Evolutionary conservation across 768 basidiomycete species (phyloP).

Genomic region (Astraeus odoratus): DNA sequence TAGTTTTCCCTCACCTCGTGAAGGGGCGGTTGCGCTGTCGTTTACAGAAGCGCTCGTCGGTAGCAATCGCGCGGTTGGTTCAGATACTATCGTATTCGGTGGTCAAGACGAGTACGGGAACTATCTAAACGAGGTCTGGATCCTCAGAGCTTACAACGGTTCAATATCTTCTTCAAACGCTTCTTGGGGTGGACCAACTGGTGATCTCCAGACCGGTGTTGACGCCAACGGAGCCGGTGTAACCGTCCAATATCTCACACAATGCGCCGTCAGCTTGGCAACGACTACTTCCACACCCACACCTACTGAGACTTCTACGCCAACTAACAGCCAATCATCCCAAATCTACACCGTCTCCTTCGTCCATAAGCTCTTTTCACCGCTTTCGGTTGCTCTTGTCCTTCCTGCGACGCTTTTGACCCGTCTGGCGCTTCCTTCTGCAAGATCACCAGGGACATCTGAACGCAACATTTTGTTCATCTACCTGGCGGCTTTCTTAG

Average conservation of each 20-base stretch:
- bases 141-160: conserved; percentile 68
- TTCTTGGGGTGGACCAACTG: conserved; percentile 64
- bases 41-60: conserved; percentile 53
- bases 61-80: conserved; percentile 33
- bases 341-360: conserved; percentile 36
- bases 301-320: conserved; percentile 11
- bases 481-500: conserved; percentile 33
- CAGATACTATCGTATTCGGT: conserved; percentile 76
- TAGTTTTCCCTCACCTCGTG: conserved; percentile 58
- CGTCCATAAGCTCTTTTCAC: conserved; percentile 41
- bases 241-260: conserved; percentile 46
- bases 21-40: conserved; percentile 63
- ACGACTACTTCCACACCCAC: conserved; percentile 16
- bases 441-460: conserved; percentile 14
- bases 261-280: conserved; percentile 45
- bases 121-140: conserved; percentile 71
- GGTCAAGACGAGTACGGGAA: conserved; percentile 61
- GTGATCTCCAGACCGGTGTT: conserved; percentile 53
- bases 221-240: conserved; percentile 67
- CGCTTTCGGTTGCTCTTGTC: conserved; percentile 41
- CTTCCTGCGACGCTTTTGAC: conserved; percentile 35
- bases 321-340: conserved; percentile 18
- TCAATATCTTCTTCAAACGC: conserved; percentile 46
- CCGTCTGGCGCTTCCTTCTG: conserved; percentile 37
- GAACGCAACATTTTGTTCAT: conserved; percentile 23